Conservation (phyloP, 1,284 basidiomycete genomes). For the Ustilago esculenta region DNA sequence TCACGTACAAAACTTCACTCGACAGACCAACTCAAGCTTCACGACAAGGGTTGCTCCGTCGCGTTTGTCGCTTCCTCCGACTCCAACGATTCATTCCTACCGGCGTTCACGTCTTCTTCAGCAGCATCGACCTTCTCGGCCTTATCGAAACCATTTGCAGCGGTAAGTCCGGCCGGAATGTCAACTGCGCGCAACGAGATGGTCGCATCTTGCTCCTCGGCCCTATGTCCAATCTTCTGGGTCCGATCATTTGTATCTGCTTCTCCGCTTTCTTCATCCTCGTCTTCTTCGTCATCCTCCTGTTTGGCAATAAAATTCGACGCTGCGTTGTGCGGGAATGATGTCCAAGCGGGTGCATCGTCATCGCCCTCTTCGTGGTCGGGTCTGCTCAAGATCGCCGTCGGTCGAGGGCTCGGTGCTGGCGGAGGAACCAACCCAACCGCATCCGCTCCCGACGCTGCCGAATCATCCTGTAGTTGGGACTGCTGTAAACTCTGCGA, state of each 20-base stretch:
- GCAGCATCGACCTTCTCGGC: too few species aligned
- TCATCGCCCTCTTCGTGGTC: conserved; percentile 41
- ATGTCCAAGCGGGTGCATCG: conserved; percentile 22
- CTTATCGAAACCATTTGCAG: background rate
- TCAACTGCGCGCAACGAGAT: conserved; percentile 24
- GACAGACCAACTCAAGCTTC: too few species aligned
- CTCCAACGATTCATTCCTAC: too few species aligned
- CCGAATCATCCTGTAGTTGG: background rate
- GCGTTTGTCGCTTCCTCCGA: too few species aligned
- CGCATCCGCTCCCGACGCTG: conserved; percentile 16
- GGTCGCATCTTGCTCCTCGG: conserved; percentile 28
- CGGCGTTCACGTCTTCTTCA: too few species aligned
- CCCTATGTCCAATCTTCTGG: conserved; percentile 13
- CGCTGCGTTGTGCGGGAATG: too few species aligned
- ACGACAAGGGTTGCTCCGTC: too few species aligned
- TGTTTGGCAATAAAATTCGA: background rate
- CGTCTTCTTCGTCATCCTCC: conserved; percentile 7
- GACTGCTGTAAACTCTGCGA: conserved; percentile 11
- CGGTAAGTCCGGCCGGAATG: conserved; percentile 2
- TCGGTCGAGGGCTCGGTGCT: conserved; percentile 40
- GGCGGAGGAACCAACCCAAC: conserved; percentile 44
- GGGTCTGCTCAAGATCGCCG: conserved; percentile 34
- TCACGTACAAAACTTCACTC: too few species aligned
- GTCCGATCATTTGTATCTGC: conserved; percentile 18
- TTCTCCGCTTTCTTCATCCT: conserved; percentile 5